Evolutionary conservation across 2,329 filamentous ascomycete genomes (phyloP).

Genomic region (Hypoxylon rubiginosum): DNA sequence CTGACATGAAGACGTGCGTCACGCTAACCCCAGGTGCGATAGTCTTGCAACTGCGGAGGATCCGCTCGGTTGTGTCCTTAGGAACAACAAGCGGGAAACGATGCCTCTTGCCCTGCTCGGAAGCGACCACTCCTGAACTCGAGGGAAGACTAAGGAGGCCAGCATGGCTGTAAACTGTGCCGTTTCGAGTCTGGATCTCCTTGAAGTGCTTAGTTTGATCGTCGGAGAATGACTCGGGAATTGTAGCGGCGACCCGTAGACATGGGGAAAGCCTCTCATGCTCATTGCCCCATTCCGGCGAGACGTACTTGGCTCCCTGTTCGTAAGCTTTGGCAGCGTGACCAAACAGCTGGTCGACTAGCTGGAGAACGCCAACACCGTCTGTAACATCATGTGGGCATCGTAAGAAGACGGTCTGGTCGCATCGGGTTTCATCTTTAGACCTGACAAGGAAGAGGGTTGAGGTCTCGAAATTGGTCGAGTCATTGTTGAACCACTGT

Average conservation of each 20-base stretch:
- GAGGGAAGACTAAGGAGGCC: constrained; percentile 25
- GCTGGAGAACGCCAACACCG: constrained; percentile 31
- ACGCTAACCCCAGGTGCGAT: constrained; percentile 24
- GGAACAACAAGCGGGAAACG: constrained; percentile 17
- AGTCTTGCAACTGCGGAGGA: constrained; percentile 20
- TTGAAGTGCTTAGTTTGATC: constrained; percentile 17
- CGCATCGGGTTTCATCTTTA: background rate
- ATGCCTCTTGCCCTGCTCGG: constrained; percentile 12
- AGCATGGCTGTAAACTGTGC: constrained; percentile 19
- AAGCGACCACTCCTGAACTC: background rate
- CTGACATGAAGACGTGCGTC: constrained; percentile 33
- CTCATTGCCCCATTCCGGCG: constrained; percentile 22
- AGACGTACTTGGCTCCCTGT: constrained; percentile 13
- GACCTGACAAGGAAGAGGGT: constrained; percentile 25
- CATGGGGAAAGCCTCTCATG: constrained; percentile 29
- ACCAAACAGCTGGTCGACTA: constrained; percentile 25
- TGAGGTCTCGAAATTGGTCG: constrained; percentile 12
- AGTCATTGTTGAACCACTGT: constrained; percentile 24
- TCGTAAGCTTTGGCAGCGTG: constrained; percentile 20
- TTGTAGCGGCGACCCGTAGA: constrained; percentile 18
- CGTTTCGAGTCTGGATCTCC: constrained; percentile 25
- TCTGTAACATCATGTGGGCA: constrained; percentile 33
- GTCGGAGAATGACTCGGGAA: constrained; percentile 19
- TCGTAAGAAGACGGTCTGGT: constrained; percentile 23
- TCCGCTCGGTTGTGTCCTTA: constrained; percentile 10